phyloP scores from a whole-genome alignment of 139 green algal genomes.

The Tetratostichococcus sp. region DNA sequence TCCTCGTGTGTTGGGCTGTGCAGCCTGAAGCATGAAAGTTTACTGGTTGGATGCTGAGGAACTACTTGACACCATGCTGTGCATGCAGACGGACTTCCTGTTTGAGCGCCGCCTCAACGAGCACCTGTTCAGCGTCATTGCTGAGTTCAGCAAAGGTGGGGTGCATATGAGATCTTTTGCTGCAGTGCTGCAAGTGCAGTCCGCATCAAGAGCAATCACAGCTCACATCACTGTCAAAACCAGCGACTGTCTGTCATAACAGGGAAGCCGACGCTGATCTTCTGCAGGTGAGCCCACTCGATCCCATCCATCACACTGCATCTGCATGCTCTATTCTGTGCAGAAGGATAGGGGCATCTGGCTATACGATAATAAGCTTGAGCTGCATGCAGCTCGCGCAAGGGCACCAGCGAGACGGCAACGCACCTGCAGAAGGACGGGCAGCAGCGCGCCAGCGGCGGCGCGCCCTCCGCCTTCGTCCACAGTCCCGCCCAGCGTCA shows the following conservation, averaged over 20 bases:
- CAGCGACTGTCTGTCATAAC: too few relatives aligned
- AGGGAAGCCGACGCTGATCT: conserved; percentile 80
- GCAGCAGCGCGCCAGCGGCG: background rate
- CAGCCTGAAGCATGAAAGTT: too few relatives aligned
- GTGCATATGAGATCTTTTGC: background rate
- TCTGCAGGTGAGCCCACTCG: conserved; percentile 67
- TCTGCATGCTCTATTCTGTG: background rate
- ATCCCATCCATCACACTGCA: background rate
- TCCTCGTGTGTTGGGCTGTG: too few relatives aligned
- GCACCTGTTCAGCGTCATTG: conserved; percentile 62
- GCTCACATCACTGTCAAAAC: too few relatives aligned
- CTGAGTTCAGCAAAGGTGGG: conserved; percentile 50
- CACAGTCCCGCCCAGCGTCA: conserved; percentile 30
- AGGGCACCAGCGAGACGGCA: conserved; percentile 72
- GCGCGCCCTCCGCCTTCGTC: conserved; percentile 31
- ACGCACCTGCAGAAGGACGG: conserved; percentile 41
- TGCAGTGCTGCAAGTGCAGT: background rate
- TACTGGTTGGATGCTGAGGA: conserved; percentile 63
- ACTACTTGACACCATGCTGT: too few relatives aligned
- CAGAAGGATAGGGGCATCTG: too few relatives aligned
- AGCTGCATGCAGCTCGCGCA: conserved; percentile 56
- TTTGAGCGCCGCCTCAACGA: conserved; percentile 82
- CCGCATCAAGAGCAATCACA: too few relatives aligned
- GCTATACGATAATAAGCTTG: background rate
- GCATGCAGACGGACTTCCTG: conserved; percentile 51